Evolutionary conservation across 768 basidiomycete species (phyloP).

Genomic region (Lactarius akahatsu): DNA sequence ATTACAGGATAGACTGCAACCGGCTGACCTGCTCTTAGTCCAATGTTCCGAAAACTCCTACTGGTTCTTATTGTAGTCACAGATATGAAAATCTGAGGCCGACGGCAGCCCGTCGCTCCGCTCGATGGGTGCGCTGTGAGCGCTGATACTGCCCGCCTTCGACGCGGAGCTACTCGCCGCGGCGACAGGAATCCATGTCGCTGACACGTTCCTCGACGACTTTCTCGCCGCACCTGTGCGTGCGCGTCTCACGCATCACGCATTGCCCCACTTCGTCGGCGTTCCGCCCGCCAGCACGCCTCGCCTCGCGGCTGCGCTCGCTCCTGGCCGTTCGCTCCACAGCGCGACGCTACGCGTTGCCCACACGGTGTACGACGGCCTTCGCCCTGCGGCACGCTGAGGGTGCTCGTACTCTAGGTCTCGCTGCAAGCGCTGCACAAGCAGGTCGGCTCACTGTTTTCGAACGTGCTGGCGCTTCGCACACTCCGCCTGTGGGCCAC

Average conservation of each 20-base stretch:
- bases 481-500: conserved; percentile 37
- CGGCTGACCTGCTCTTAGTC: no score
- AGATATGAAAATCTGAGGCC: no score
- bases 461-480: conserved; percentile 33
- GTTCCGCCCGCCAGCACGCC: conserved; percentile 17
- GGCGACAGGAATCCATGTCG: conserved; percentile 32
- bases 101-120: conserved; percentile 28
- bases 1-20: no score
- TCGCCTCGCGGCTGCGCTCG: conserved; percentile 13
- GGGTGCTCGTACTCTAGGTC: conserved; percentile 25
- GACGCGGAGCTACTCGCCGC: conserved; percentile 16
- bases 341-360: no score
- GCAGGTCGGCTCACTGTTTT: conserved; percentile 32
- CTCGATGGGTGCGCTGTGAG: no score
- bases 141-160: neutral
- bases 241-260: conserved; percentile 25
- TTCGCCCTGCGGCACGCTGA: conserved; percentile 33
- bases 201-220: conserved; percentile 29
- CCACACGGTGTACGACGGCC: no score
- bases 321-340: no score
- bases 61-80: no score
- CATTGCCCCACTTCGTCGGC: conserved; percentile 20
- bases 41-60: no score
- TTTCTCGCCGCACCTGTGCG: conserved; percentile 34
- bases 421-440: conserved; percentile 33